Base-by-base conservation (phyloP, 345 rosid species). In the Geranium brycei region DNA sequence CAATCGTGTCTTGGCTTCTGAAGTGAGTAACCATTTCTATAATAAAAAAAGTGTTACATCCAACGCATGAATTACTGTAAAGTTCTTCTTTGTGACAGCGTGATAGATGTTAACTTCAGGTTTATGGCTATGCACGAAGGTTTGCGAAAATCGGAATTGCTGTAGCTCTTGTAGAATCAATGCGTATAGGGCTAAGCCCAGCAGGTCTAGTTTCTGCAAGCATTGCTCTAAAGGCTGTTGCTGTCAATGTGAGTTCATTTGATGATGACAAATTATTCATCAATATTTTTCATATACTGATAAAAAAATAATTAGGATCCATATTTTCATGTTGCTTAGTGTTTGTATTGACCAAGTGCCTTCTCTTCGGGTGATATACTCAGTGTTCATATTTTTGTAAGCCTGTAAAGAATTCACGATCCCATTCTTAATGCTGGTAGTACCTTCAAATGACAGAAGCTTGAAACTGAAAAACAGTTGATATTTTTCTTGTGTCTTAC, bases 1-100 rank as follows among this genome's bases (percentile, higher is more conserved):
- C 63, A 77, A 77, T 76, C 96, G 97, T 32, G 99, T 88, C 32
- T 87, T 86, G 76, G 99, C 99, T 76, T 90, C 97, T 51, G 84
- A 93, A 81, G 96, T 92, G 76, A 81, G 96, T 77, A 58, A 55
- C 62, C n/a, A 10, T 51, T 41, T 55, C 11, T 17, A 59, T 15
- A 6, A 13, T 19, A 17, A 61, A 67, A 19, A 3, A 17, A 23
- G 5, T 35, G 5, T 35, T 35, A 4, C 10, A 35, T 7, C 3
- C 41, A 4, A 15, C 53, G 7, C 11, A 2, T 47, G 53, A 10
- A 47, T 47, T 47, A 13, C 53, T 0, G 11, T 47, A 6, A 2
- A 47, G 3, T 13, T 47, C 53, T 6, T 11, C 13, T 6, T 47
- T 8, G 3, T 47, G 3, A 47, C 12, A 8, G 15, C 3, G 14